A percentile compares a stretch with the other conserved stretches of the same genome.
These are phyloP conservation scores for Cryptococcus neoformans DNA, from an alignment of 1,284 basidiomycete genomes.

Conservation along the genomic window DNA sequence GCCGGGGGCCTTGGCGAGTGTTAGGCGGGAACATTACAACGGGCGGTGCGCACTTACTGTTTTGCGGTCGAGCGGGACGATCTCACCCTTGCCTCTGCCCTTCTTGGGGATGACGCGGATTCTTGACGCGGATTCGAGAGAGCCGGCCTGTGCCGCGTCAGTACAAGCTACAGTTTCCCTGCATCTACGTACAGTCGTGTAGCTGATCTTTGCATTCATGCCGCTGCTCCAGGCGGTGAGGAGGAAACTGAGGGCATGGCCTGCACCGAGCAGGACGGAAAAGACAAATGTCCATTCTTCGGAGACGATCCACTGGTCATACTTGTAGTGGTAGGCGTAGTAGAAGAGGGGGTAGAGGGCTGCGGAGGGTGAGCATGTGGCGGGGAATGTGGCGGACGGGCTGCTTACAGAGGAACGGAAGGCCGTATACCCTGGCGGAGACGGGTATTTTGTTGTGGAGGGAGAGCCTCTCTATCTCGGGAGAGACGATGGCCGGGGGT, in stretches of 20 bases:
- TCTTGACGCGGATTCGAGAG: constrained; percentile 69
- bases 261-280: constrained; percentile 75
- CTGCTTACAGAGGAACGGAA: constrained; percentile 66
- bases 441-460: constrained; percentile 77
- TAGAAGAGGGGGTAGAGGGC: constrained; percentile 82
- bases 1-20: constrained; percentile 44
- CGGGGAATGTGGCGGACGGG: not conserved
- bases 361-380: constrained; percentile 8
- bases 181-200: constrained; percentile 32
- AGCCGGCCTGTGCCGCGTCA: constrained; percentile 56
- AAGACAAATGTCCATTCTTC: constrained; percentile 97
- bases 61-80: constrained; percentile 72
- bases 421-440: constrained; percentile 73
- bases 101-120: constrained; percentile 80
- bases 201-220: constrained; percentile 75
- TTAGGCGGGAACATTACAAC: not conserved
- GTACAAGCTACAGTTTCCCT: not conserved
- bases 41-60: constrained; percentile 34
- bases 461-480: constrained; percentile 77
- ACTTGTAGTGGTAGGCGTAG: constrained; percentile 80
- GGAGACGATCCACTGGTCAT: constrained; percentile 85
- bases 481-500: constrained; percentile 59
- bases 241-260: constrained; percentile 91
- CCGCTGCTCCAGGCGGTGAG: constrained; percentile 85
- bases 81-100: constrained; percentile 88